Evolutionary conservation across 768 basidiomycete species (phyloP), one percentile per base, ranked within the genome.

Genomic region (Kwoniella dejecticola): DNA sequence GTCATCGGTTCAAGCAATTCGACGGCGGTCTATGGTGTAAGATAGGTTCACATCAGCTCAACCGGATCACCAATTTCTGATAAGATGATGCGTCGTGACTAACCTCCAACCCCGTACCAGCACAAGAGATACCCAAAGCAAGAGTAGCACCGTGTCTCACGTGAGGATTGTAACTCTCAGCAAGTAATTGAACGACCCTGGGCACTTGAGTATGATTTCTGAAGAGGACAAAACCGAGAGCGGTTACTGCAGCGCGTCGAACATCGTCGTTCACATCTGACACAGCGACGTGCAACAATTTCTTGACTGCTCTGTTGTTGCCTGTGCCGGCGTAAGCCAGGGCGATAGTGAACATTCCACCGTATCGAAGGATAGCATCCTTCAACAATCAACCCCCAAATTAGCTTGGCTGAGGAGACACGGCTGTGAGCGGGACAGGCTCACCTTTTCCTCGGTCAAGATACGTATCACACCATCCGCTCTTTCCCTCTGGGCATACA

Each of bases 241-340:
- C 87, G 12, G 92, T 97, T 46, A 99, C 96, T 36, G 96, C 96
- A 5, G 96, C 95, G 60, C 96, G 84, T 64, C 96, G 86, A 21
- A 99, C 96, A 77, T 98, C 96, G 71, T 98, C 94, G 13, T 90
- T 95, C 4, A 93, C 96, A 77, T 99, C 96, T 11, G 95, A 98
- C 33, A 99, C 96, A 21, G 96, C 96, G 38, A 97, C 90, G 72
- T 98, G 95, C 29, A 99, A 81, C 13, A 98, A 83, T 77, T 89
- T 87, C 53, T 93, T 87, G 67, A 97, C 88, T 2, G 95, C 95
- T 65, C 87, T 85, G 72, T 98, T 98, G 81, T 94, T 89, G 30
- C 92, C 87, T 7, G 95, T 97, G 55, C 95, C 96, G 2, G 95
- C 92, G 75, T 97, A 98, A 0, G 96, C 96, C 17, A 98, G 83